Evolutionary conservation across 768 basidiomycete genomes (phyloP), one percentile per base, ranked within the genome.

Genomic region (Lactarius quietus): DNA sequence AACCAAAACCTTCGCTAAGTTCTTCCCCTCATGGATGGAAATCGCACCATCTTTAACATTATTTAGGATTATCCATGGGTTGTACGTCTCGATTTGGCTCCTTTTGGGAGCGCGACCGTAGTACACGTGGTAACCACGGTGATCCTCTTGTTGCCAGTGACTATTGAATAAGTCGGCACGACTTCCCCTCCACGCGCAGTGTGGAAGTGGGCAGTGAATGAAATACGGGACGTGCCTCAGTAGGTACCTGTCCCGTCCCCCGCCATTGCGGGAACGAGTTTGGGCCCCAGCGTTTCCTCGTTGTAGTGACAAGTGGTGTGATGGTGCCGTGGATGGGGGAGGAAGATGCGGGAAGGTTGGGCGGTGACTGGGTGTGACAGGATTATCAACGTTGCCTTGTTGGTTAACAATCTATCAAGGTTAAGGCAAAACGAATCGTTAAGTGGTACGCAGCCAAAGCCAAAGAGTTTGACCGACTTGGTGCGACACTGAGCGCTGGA

Each of bases 151-250:
- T 5, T 20, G 17, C 38, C 39, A 18, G 57, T 64, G 63, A 1
- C 6, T 59, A 3, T 35, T 6, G 10, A 64, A 35, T 9, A 53
- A 38, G 18, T 45, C 57, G 8, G 6, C 1, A 7, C 52, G 57
- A 6, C 26, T 15, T 2, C 63, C 63, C 51, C 63, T 59, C 63
- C 63, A 64, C 0, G 1, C 1, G 26, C 57, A 59, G 8, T 17
- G 4, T 3, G 7, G 18, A 20, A 26, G 12, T 20, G 57, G 51
- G 8, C 63, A 64, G 12, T 14, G 33, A 0, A 64, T 6, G 3
- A 38, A 64, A 17, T 39, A 41, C 1, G 63, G 63, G 33, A 64
- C 31, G 10, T 64, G 57, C 1, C 2, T 18, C 18, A 20, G 20
- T 6, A 26, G 8, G 17, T 64, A 57, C 18, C 41, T 41, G 1